A percentile compares a stretch with the other conserved stretches of the same genome.
Evolutionary conservation across 306 rosid genomes (phyloP).

Genomic region (Ormosia semicastrata): DNA sequence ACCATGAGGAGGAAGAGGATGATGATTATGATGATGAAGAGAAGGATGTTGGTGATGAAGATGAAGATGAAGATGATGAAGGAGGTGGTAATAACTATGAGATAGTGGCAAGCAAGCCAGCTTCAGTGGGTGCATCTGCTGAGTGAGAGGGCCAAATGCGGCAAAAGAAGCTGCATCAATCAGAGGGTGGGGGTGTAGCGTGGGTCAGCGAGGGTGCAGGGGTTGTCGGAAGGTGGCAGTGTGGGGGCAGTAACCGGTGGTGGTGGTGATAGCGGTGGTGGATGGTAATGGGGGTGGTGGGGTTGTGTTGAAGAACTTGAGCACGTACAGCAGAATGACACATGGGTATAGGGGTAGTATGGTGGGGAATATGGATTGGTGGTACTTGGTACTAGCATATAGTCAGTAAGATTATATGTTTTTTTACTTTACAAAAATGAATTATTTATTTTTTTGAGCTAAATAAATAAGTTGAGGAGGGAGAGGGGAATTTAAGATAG

Average conservation of each 20-base stretch:
- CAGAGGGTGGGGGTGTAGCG: slow-evolving; percentile 4
- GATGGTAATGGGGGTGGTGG: neutral
- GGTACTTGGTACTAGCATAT: slow-evolving; percentile 40
- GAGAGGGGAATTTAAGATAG: slow-evolving; percentile 19
- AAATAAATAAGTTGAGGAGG: slow-evolving; percentile 51
- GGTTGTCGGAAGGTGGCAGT: slow-evolving; percentile 9
- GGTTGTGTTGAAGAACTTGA: neutral
- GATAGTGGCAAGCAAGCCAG: slow-evolving; percentile 64
- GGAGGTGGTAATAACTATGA: slow-evolving; percentile 51
- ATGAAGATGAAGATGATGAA: slow-evolving; percentile 53
- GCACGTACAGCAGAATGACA: slow-evolving; percentile 23
- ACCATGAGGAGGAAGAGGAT: slow-evolving; percentile 26
- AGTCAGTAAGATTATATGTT: slow-evolving; percentile 56
- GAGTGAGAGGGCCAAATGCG: slow-evolving; percentile 2
- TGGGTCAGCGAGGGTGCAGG: slow-evolving; percentile 12
- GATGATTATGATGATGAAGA: slow-evolving; percentile 21
- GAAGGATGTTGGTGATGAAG: slow-evolving; percentile 27
- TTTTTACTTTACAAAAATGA: slow-evolving; percentile 19
- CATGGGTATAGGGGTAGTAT: slow-evolving; percentile 35
- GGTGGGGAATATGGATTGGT: slow-evolving; percentile 15
- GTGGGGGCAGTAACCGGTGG: slow-evolving; percentile 10
- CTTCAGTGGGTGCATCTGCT: slow-evolving; percentile 42
- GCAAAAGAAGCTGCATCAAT: slow-evolving; percentile 13
- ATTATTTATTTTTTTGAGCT: slow-evolving; percentile 58
- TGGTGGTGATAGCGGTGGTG: slow-evolving; percentile 18